phyloP scores from a whole-genome alignment of 345 rosid species.

The Hirschfeldia incana region DNA sequence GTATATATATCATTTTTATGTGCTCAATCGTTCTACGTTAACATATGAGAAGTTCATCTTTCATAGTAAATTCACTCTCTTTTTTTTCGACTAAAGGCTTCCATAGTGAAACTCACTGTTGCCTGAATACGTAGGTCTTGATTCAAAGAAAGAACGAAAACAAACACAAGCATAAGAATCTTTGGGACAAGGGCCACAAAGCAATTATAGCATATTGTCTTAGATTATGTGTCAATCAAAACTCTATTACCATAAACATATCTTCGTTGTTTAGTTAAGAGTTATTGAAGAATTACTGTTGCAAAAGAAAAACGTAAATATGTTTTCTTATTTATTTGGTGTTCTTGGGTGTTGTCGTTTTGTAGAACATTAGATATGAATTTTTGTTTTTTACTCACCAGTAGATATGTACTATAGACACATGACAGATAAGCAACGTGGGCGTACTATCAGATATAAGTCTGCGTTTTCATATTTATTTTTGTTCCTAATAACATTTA shows the following conservation, averaged over 20 bases:
- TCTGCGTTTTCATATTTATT: background rate
- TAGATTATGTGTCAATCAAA: slow-evolving; percentile 1
- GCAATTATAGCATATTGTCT: background rate
- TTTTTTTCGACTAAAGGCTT: background rate
- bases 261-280: slow-evolving; percentile 2
- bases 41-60: slow-evolving; percentile 7
- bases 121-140: background rate
- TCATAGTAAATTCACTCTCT: no score
- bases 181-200: background rate
- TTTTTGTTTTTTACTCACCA: slow-evolving; percentile 27
- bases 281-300: slow-evolving; percentile 17
- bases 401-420: slow-evolving; percentile 26
- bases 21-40: slow-evolving; percentile 6
- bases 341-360: slow-evolving; percentile 33
- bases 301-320: background rate
- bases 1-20: background rate
- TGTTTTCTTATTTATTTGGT: background rate
- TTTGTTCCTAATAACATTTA: slow-evolving; percentile 1
- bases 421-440: slow-evolving; percentile 18
- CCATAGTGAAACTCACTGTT: slow-evolving; percentile 7
- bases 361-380: slow-evolving; percentile 21
- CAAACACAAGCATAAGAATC: background rate
- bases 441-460: background rate
- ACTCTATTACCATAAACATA: background rate
- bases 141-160: background rate